Percentiles rank a stretch among this genome's conserved stretches.
Conservation (phyloP, 1,139 yeast genomes). For the Taiozyma onychis region DNA sequence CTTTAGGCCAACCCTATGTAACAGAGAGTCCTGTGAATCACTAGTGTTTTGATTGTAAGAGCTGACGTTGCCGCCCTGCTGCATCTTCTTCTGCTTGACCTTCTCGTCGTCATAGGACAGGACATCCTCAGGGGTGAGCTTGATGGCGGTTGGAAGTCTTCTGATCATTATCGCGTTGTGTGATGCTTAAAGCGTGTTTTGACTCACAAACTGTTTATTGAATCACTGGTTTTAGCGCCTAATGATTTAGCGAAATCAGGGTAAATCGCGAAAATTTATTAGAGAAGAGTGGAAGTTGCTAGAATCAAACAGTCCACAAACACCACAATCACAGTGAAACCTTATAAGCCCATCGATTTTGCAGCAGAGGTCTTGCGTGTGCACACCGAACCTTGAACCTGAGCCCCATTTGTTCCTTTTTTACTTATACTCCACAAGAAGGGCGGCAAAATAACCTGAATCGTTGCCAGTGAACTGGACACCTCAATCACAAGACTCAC, state of each 20-base stretch:
- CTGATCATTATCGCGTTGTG: slow-evolving; percentile 41
- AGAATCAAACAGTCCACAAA: not conserved
- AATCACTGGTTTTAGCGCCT: not conserved
- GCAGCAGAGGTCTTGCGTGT: not conserved
- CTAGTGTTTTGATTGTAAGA: slow-evolving; percentile 17
- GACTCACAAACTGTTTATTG: not conserved
- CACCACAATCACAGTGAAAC: not conserved
- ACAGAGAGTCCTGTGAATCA: slow-evolving; percentile 8
- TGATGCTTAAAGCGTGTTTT: not conserved
- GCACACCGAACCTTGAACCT: not conserved
- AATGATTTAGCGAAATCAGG: not conserved
- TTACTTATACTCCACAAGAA: not conserved
- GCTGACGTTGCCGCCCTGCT: not conserved
- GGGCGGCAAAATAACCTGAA: not conserved
- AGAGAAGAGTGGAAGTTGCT: not conserved
- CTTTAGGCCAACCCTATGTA: slow-evolving; percentile 7
- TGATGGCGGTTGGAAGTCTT: slow-evolving; percentile 59
- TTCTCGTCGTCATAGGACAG: slow-evolving; percentile 50
- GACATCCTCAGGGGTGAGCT: slow-evolving; percentile 61
- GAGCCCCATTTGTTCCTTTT: not conserved
- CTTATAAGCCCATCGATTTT: not conserved
- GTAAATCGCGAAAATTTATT: not conserved
- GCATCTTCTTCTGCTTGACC: slow-evolving; percentile 5
- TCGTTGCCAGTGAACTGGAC: not conserved
- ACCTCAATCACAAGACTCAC: not conserved